Percentiles rank a stretch among this genome's conserved stretches.
Conservation (phyloP, 1,284 basidiomycete species). For the Waitea zeae region DNA sequence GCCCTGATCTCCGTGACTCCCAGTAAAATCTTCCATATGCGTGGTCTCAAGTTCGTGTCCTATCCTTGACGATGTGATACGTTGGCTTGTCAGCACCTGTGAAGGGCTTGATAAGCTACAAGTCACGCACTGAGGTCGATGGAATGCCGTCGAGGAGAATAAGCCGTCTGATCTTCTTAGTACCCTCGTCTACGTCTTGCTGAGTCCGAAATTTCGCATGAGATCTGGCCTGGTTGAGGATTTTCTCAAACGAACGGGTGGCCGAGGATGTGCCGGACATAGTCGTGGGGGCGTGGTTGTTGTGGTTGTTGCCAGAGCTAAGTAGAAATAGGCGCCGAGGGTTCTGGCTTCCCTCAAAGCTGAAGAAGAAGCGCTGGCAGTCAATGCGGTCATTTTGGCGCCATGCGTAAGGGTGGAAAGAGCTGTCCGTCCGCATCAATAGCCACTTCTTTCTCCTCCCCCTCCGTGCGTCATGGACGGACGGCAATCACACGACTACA, state of each 20-base stretch:
- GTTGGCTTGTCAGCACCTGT: conserved; percentile 2
- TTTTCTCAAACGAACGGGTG: conserved; percentile 61
- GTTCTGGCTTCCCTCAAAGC: too few relatives aligned
- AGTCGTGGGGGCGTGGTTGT: too few relatives aligned
- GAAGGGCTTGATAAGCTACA: background rate
- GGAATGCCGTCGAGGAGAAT: conserved; percentile 84
- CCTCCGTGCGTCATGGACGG: background rate
- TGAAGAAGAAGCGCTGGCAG: too few relatives aligned
- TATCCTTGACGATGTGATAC: too few relatives aligned
- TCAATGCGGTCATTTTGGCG: too few relatives aligned
- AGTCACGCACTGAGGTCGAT: conserved; percentile 28
- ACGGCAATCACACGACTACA: conserved; percentile 39
- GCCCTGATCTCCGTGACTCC: conserved; percentile 58
- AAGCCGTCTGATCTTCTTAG: conserved; percentile 66
- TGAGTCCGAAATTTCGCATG: conserved; percentile 42
- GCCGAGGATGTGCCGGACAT: conserved; percentile 20
- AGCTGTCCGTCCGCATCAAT: too few relatives aligned
- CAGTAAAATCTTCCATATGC: conserved; percentile 87
- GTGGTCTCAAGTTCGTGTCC: conserved; percentile 61
- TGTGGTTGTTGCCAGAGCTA: too few relatives aligned
- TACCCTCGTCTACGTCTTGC: conserved; percentile 59
- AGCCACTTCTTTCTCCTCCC: too few relatives aligned
- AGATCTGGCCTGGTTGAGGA: conserved; percentile 49
- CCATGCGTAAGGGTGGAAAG: too few relatives aligned
- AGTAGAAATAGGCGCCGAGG: too few relatives aligned